Evolutionary conservation across 768 basidiomycete genomes (phyloP), one percentile per base, ranked within the genome.

Genomic region (Hysterangium stoloniferum): DNA sequence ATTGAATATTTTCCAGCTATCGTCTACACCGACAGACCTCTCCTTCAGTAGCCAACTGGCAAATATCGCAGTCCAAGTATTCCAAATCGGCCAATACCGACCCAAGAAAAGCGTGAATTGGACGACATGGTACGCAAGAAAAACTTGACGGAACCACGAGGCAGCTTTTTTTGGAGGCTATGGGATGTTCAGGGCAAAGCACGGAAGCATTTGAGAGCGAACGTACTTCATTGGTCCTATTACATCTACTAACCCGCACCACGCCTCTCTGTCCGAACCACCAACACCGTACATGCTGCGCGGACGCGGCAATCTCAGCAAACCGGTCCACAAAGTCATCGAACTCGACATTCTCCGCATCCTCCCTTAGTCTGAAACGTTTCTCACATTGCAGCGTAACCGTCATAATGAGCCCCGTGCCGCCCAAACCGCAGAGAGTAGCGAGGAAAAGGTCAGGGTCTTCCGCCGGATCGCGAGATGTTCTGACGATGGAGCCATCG

Each of bases 251-350:
- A 45, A 86, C 76, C 32, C 88, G 77, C 43, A 95, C 73, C 29
- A 67, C 67, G 52, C 83, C 82, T 12, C 80, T 75, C 43, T 86
- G 81, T 2, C 94, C 92, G 68, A 83, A 95, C 94, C 94, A 99
- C 89, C 90, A 96, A 15, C 92, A 74, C 15, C 92, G 75, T n/a
- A 89, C 86, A 63, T 96, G 91, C 65, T 99, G 79, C 2, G 87
- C 82, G n/a, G 80, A 71, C 44, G 58, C 60, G 25, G 73, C 78
- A 44, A 87, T 62, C 2, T 63, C 53, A 52, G 85, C 77, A n/a
- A 90, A 60, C 47, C 72, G 66, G 25, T 65, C 58, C 48, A 88
- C 60, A 55, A 79, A 76, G n/a, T 79, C 69, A 34, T 80, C 78
- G 58, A 94, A 89, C 9, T 69, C 56, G 29, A 78, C 61, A 12